Evolutionary conservation across 23 red algal species (phyloP), one percentile per base, ranked within the genome.

Genomic region (Gracilaria caudata): DNA sequence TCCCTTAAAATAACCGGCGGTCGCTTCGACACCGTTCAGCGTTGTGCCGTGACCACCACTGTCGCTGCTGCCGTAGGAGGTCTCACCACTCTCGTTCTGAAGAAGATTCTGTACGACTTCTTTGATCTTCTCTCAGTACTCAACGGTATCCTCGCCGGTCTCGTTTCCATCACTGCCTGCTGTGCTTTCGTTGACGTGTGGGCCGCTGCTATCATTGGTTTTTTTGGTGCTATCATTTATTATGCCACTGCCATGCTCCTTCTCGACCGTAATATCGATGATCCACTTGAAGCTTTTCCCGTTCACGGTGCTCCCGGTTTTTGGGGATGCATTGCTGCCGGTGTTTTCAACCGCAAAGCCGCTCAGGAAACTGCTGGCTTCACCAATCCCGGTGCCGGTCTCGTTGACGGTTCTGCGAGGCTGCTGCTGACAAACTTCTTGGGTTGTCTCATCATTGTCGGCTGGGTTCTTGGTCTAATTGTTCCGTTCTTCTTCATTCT

Each of bases 241-340:
- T 14, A 92, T 9, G 61, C 76, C 23, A 74, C 86, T 34, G 79
- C 92, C 39, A 77, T 36, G 29, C 59, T 93, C 51, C 77, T 98
- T 26, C 68, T 94, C 32, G 7, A 40, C 8, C 33, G 92, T 24
- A 89, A 86, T 65, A 92, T 98, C 32, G 96, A 98, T 64, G 96
- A 98, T 61, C 96, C 96, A 9, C 80, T 98, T 12, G 96, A 94
- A 45, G 96, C 96, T 0, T 90, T 93, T 64, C 82, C 96, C 13
- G 86, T 98, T 9, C 96, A 98, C 85, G 89, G 92, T 32, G 81
- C 86, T 32, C 21, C 86, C 4, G 96, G 96, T 11, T 60, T 93
- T 1, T 98, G 95, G 95, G 96, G 96, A 24, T 78, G 77, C 39
- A 16, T 98, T 20, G 64, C 79, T 4, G 51, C 59, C 12, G 96